Base-by-base conservation (phyloP, 495 filamentous ascomycete species). In the Penicillium desertorum region DNA sequence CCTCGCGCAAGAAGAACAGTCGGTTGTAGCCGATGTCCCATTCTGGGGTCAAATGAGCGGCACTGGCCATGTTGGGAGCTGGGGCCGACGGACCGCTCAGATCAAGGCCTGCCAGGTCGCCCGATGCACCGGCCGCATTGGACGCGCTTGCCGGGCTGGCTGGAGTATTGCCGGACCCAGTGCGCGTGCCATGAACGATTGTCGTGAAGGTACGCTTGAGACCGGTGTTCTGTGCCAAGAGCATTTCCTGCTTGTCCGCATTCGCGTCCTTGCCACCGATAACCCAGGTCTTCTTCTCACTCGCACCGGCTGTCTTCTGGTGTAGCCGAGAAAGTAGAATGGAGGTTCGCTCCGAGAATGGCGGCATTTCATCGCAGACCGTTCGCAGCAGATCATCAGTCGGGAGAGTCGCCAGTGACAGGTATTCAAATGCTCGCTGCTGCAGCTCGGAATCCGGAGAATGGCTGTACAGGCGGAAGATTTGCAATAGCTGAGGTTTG, bases 341-440 rank as follows among this genome's bases (percentile, higher is more conserved):
- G 4, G 92, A 97, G 19, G 93, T 83, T 50, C 95, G 84, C 71
- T 99, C 92, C 0, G 95, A 95, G 77, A 98, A 99, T 0, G 95
- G 92, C 14, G 95, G 95, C 95, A 99, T 98, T 68, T 99, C 95
- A 65, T 99, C 95, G 72, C 91, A 96, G 1, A 99, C 89, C 2
- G 95, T 98, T 47, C 95, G 88, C 11, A 99, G 80, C 17, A 99
- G 83, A 61, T 98, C 92, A 60, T 99, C 95, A 3, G 89, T 89
- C 0, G 89, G 88, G 56, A 95, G 79, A 42, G 85, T 91, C 20
- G 91, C 91, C 53, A 99, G 79, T 2, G 87, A 85, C 59, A 98
- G 81, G 67, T 98, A 99, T 71, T 99, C 95, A 75, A 90, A 99
- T 17, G 95, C 92, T 71, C 95, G 79, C 70, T 99, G 95, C 70